Evolutionary conservation across 75 land plant species (phyloP), one percentile per base, ranked within the genome.

Genomic region (Gnetum montanum): DNA sequence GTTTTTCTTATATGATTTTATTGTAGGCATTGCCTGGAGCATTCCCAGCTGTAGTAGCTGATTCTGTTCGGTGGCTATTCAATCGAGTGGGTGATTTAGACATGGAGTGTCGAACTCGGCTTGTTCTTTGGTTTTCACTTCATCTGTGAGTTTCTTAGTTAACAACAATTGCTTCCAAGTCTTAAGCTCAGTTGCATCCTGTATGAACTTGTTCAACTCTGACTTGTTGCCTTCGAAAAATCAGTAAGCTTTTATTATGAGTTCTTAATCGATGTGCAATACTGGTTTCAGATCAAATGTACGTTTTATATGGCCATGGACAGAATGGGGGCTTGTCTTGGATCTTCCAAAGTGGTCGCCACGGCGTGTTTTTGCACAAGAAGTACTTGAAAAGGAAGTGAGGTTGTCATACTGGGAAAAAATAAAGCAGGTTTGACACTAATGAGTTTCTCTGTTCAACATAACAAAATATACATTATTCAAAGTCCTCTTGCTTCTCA

Each of bases 291-390:
- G 96, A 56, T 77, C 99, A 25, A 95, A 95, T 46, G 90, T 85
- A 62, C 92, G 86, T 57, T 95, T 83, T 53, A 67, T 90, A 13
- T 94, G 98, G 98, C 98, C 87, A 8, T 94, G 98, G 98, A 79
- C 85, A 67, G 98, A 94, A 60, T 94, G 96, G 96, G 74, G 80
- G 57, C 71, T 80, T 71, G 91, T 94, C 33, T 61, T 80, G 47
- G 98, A 85, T 34, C 87, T 78, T 15, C 96, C 98, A 60, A 80
- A 71, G 44, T 94, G 98, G 98, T 78, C 87, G 2, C 87, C 96
- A 20, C 87, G 89, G 61, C 75, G 98, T 6, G 91, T 89, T 20
- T 89, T 94, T 76, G 96, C 82, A 18, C 83, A 89, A 44, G 98
- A 94, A 60, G 83, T 89, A 11, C 56, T 94, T 65, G 96, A 94